phyloP scores from a whole-genome alignment of 1,284 basidiomycete genomes.

The Puccinia triticina region DNA sequence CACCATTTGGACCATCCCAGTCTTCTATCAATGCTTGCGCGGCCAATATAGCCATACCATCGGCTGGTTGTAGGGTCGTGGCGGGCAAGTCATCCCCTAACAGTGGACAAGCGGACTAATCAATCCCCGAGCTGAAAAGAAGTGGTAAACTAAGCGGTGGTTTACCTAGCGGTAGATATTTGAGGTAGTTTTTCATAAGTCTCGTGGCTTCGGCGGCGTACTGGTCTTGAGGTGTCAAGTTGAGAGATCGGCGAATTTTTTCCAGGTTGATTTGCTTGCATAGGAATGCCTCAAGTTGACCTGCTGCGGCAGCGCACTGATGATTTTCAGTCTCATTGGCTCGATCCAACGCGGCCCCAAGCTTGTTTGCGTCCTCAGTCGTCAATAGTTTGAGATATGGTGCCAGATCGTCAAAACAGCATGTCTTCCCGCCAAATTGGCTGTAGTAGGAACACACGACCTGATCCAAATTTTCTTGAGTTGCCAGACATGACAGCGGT shows the following conservation, averaged over 20 bases:
- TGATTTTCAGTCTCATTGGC: too few species aligned
- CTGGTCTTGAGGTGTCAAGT: neutral
- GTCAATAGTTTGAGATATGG: conserved; percentile 66
- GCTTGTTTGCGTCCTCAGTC: conserved; percentile 58
- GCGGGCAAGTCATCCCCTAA: conserved; percentile 66
- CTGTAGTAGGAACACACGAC: conserved; percentile 69
- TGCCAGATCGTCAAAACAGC: conserved; percentile 80
- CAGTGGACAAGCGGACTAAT: neutral
- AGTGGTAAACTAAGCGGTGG: neutral
- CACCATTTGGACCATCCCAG: conserved; percentile 63
- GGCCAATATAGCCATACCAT: conserved; percentile 77
- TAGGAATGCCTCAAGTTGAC: conserved; percentile 15
- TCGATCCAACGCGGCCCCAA: conserved; percentile 4
- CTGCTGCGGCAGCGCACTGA: neutral
- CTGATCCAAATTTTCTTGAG: conserved; percentile 63
- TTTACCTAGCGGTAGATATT: conserved; percentile 46
- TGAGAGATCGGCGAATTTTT: conserved; percentile 28
- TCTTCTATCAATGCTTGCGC: conserved; percentile 70
- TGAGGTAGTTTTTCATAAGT: conserved; percentile 26
- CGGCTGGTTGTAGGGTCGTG: conserved; percentile 82
- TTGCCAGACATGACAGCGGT: conserved; percentile 26
- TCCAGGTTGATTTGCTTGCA: conserved; percentile 40
- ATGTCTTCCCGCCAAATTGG: conserved; percentile 74
- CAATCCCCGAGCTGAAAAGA: neutral
- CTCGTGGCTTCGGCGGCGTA: conserved; percentile 5